Conservation (phyloP, 2,329 filamentous ascomycete species). For the Colletotrichum phormii region DNA sequence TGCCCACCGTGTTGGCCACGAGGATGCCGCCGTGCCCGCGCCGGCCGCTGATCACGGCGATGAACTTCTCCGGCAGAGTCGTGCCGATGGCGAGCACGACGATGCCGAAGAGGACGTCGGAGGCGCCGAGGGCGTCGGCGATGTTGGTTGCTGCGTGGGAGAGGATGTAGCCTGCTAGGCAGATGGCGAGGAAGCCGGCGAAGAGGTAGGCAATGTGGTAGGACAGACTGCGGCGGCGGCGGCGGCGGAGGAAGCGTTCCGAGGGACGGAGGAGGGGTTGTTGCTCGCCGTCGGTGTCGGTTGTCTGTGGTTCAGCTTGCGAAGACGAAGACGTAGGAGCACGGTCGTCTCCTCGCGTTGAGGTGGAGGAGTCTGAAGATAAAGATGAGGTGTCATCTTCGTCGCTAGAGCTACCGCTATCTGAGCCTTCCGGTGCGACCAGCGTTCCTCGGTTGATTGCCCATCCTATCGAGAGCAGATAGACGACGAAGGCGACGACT, state of each 20-base stretch:
- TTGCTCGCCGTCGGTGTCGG: background rate
- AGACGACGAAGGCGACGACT: constrained; percentile 54
- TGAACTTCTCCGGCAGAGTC: constrained; percentile 64
- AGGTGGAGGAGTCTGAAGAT: background rate
- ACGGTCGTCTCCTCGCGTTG: background rate
- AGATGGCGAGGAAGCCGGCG: constrained; percentile 57
- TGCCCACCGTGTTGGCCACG: constrained; percentile 63
- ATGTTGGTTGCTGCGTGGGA: constrained; percentile 59
- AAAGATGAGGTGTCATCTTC: constrained; percentile 31
- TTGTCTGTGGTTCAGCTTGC: background rate
- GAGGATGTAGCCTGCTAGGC: constrained; percentile 61
- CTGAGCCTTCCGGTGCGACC: constrained; percentile 51
- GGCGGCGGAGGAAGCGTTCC: background rate
- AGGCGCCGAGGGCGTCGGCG: constrained; percentile 53
- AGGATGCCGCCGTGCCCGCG: constrained; percentile 61
- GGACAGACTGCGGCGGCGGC: constrained; percentile 19
- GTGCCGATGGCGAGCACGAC: constrained; percentile 61
- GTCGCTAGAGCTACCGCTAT: constrained; percentile 41
- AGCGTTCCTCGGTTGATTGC: constrained; percentile 57
- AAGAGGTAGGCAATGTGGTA: constrained; percentile 50
- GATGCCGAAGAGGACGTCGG: constrained; percentile 57
- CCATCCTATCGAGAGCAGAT: constrained; percentile 56
- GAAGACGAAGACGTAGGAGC: background rate
- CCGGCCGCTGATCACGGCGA: constrained; percentile 59
- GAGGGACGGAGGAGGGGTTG: constrained; percentile 25